Base-by-base conservation (phyloP, 2,329 filamentous ascomycete genomes). In the Myriangium duriaei region DNA sequence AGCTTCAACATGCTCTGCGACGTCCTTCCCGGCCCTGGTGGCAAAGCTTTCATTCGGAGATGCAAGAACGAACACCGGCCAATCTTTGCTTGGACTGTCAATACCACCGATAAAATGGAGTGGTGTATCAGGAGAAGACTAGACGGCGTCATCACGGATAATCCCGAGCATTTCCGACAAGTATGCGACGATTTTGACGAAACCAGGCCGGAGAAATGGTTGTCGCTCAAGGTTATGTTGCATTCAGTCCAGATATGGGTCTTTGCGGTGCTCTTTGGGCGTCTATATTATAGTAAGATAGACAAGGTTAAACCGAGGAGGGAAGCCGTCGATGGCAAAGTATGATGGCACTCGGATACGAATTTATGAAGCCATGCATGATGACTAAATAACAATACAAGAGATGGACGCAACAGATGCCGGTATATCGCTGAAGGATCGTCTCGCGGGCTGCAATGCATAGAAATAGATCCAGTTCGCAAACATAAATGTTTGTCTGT, bases 41-140 rank as follows among this genome's bases (percentile, higher is more conserved):
- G 86, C 5, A 54, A 57, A 7, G 60, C 63, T 9, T 91, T 95
- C 61, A 59, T 86, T 11, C 64, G 65, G 10, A 30, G 43, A 9
- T 35, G 35, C 13, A 36, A 41, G 11, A 50, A 53, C 2, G 49
- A 49, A 6, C 70, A 78, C 39, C 69, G 80, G 14, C 69, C 71
- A 3, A 63, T 95, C 4, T 78, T 80, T 49, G 71, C 76, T 0
- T 96, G 88, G 88, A 95, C 87, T 0, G 81, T 94, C 35, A 94
- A 96, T 54, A 71, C 80, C 11, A 71, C 74, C 45, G 65, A 68
- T 34, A 72, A 76, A 59, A 95, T 96, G 87, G 71, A 76, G 49
- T 94, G 85, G 84, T 71, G 75, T 45, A 74, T 93, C 21, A 59
- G 67, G 17, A 61, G 71, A 30, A 55, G 58, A 3, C 62, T 93